These are phyloP conservation scores for Yamadazyma blattariae DNA, from an alignment of 1,139 yeast species.

Conservation along the genomic window DNA sequence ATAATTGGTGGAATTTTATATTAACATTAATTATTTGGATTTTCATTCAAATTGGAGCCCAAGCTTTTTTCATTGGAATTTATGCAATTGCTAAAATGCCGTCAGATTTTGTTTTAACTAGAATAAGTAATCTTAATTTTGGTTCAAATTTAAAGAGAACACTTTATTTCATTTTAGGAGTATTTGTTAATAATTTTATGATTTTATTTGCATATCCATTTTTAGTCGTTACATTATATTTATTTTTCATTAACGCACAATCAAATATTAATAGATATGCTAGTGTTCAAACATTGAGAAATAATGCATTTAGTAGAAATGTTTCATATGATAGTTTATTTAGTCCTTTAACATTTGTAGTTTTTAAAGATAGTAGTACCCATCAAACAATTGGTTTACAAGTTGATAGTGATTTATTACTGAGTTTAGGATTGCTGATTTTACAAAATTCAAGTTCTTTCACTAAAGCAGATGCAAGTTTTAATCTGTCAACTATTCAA, in stretches of 20 bases:
- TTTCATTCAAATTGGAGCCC: slow-evolving; percentile 18
- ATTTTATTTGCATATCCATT: slow-evolving; percentile 44
- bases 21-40: slow-evolving; percentile 31
- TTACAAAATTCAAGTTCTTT: not conserved
- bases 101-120: slow-evolving; percentile 1
- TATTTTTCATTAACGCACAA: slow-evolving; percentile 27
- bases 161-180: slow-evolving; percentile 30
- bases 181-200: slow-evolving; percentile 30
- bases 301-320: slow-evolving; percentile 25
- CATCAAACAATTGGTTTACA: slow-evolving; percentile 2
- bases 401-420: slow-evolving; percentile 4
- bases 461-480: not conserved
- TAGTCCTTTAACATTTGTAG: slow-evolving; percentile 14
- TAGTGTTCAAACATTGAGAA: slow-evolving; percentile 14
- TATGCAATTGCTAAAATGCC: slow-evolving; percentile 1
- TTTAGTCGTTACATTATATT: slow-evolving; percentile 37
- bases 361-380: slow-evolving; percentile 2
- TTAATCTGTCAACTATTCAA: not conserved
- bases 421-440: not conserved
- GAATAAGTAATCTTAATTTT: not conserved
- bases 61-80: slow-evolving; percentile 13
- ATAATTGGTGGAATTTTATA: slow-evolving; percentile 46
- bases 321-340: slow-evolving; percentile 27
- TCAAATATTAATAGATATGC: slow-evolving; percentile 15
- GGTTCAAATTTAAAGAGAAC: slow-evolving; percentile 20